Evolutionary conservation across 768 basidiomycete species (phyloP), one percentile per base, ranked within the genome.

Genomic region (Bullera alba): DNA sequence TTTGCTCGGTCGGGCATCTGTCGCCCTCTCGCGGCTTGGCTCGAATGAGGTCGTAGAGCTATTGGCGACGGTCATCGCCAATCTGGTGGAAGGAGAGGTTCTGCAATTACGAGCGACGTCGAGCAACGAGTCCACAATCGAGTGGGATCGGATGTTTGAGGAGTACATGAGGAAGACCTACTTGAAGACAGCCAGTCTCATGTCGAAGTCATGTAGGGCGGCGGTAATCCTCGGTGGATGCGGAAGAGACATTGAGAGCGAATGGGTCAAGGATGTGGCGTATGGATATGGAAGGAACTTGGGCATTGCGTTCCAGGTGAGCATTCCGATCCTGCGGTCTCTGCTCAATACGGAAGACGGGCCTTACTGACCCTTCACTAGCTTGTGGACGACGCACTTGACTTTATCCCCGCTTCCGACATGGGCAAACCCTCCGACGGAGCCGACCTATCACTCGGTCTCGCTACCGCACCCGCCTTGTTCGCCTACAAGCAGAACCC

Each of bases 21-120:
- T 88, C 2, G 87, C 89, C 0, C 77, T 97, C 7, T 83, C 89
- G 0, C 79, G 91, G 8, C 78, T 99, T 5, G 92, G 91, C 4
- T 83, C 84, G 53, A 77, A 74, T 61, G 88, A 97, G 67, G 92
- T 93, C 46, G 88, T 96, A 44, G 95, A 99, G 71, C 79, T 97
- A 51, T 81, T 96, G 39, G 82, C 89, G 3, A 85, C 83, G 63
- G 88, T 96, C 51, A 86, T 99, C 48, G 83, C 88, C 2, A 97
- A 96, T 67, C 77, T 93, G 32, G 92, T 92, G n/a, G 93, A 97
- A 70, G 95, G 93, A 28, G 89, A 96, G 75, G 84, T 97, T 36
- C 74, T 95, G 75, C 85, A 87, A 74, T 81, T 83, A 79, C 66
- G 53, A 52, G 67, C 71, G 26, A 58, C 65, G 15, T 54, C 58